Evolutionary conservation across 331 rosid species (phyloP).

Genomic region (Saraca asoca): DNA sequence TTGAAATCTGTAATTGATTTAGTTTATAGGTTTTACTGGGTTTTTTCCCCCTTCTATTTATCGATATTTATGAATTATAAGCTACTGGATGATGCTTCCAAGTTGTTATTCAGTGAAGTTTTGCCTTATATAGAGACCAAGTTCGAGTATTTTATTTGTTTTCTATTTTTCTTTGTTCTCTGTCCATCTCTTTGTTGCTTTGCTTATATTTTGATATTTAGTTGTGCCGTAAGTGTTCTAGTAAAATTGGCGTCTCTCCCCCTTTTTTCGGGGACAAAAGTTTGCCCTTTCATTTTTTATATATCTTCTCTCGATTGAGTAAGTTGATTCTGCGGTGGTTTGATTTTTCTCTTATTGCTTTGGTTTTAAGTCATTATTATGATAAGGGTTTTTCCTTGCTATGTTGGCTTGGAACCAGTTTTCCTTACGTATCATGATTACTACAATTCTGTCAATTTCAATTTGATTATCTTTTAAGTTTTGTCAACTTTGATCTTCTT

Average conservation of each 20-base stretch:
- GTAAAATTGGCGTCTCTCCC: neutral
- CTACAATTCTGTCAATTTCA: slow-evolving; percentile 29
- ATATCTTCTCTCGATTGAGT: neutral
- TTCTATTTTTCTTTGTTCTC: neutral
- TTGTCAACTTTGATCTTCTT: slow-evolving; percentile 3
- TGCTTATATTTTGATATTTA: neutral
- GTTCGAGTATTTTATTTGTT: neutral
- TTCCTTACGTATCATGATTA: slow-evolving; percentile 36
- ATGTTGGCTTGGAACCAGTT: slow-evolving; percentile 36
- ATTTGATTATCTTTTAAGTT: neutral
- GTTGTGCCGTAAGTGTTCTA: neutral
- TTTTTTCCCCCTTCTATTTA: neutral
- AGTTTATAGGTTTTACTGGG: neutral
- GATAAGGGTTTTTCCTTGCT: slow-evolving; percentile 1
- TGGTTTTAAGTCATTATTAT: slow-evolving; percentile 26
- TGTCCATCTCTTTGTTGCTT: slow-evolving; percentile 16
- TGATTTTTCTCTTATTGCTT: slow-evolving; percentile 23
- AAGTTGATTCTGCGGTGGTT: neutral
- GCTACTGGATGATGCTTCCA: slow-evolving; percentile 9
- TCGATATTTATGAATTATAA: slow-evolving; percentile 18
- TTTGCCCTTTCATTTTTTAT: slow-evolving; percentile 21
- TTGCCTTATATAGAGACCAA: neutral
- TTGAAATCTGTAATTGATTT: slow-evolving; percentile 7
- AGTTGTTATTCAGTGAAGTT: neutral
- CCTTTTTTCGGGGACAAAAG: neutral